Evolutionary conservation across 1,139 yeast species (phyloP), one percentile per base, ranked within the genome.

Genomic region (Taiozyma sp.): DNA sequence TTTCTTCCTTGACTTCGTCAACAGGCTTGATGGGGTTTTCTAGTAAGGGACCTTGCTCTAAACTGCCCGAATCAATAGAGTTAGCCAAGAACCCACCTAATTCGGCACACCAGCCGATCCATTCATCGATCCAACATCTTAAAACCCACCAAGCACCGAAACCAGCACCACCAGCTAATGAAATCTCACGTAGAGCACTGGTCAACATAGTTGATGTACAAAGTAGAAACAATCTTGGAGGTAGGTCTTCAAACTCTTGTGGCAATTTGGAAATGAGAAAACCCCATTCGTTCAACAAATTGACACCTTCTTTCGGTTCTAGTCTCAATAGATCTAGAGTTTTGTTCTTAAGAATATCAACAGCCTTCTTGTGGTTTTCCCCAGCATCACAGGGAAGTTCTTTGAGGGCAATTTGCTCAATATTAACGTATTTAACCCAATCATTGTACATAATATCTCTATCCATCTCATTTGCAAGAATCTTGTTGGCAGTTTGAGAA

Each of bases 121-220:
- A 85, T 62, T 85, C 93, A 61, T 83, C 88, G 8, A 83, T 72
- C 91, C 95, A 87, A 63, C 89, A 83, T 50, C 87, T 72, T 14
- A 86, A 74, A 39, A 80, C 77, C 90, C 91, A 86, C 91, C 95
- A 86, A 1, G 84, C 80, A 11, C 84, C 85, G 64, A 86, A 85
- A 2, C 84, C 78, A 47, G 75, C 77, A 3, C 85, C 85, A 3
- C 85, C 82, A 30, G 71, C 69, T 51, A 80, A 70, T 47, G 84
- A 78, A 51, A 85, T 79, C 57, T 83, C 88, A 50, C 88, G 70
- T 41, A 84, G 67, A n/a, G 84, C 80, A n/a, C 83, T 75, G 5
- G 88, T 81, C 47, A 82, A 69, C 6, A 84, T 65, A 14, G 83
- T 78, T 44, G 80, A 77, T 45, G 80, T 68, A 48, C 81, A 73